Conservation (phyloP, 164 flowering plant species). For the Berberis vulgaris region DNA sequence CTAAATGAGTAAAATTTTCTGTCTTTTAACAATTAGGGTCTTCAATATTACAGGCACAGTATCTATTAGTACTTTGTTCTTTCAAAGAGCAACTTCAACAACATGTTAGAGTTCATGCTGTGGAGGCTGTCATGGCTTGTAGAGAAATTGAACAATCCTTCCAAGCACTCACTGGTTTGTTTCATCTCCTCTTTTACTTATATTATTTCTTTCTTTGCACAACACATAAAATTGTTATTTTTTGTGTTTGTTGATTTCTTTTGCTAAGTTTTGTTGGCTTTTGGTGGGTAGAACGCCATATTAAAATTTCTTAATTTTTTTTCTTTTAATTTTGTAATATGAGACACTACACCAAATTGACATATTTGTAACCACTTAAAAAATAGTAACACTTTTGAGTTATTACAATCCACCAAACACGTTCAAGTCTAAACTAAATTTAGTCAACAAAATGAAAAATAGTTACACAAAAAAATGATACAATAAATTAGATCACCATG, state of each 20-base stretch:
- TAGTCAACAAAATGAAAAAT: too few relatives aligned
- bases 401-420: too few relatives aligned
- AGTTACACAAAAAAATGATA: too few relatives aligned
- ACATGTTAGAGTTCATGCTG: constrained; percentile 91
- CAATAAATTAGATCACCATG: too few relatives aligned
- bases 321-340: neutral
- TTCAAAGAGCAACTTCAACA: constrained; percentile 89
- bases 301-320: neutral
- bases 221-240: neutral
- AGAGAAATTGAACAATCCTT: constrained; percentile 77
- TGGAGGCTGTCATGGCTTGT: constrained; percentile 88
- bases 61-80: constrained; percentile 63
- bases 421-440: too few relatives aligned
- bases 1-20: neutral
- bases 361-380: too few relatives aligned
- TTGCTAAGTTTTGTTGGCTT: constrained; percentile 1
- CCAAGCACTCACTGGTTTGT: constrained; percentile 77
- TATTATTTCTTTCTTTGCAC: neutral
- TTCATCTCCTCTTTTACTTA: neutral
- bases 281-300: constrained; percentile 22
- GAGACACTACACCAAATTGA: too few relatives aligned
- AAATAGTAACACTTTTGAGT: too few relatives aligned
- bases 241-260: constrained; percentile 2
- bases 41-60: constrained; percentile 46
- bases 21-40: neutral